Conservation (phyloP, 345 rosid genomes). For the Hirschfeldia incana region DNA sequence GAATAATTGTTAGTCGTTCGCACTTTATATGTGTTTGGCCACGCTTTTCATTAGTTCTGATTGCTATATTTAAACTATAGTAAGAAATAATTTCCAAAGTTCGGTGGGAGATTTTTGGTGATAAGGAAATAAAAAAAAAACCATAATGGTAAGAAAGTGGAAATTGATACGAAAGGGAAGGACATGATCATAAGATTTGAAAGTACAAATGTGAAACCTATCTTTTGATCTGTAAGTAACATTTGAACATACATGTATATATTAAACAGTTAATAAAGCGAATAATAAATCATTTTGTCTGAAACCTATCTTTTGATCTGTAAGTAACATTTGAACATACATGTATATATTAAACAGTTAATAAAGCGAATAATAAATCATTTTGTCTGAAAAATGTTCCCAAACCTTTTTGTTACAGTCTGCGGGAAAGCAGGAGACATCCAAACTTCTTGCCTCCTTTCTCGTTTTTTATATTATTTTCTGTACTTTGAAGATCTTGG, state of each 20-base stretch:
- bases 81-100: background rate
- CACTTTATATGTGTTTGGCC: conserved; percentile 3
- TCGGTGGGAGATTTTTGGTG: conserved; percentile 1
- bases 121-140: background rate
- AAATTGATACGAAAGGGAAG: conserved; percentile 19
- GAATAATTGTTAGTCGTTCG: background rate
- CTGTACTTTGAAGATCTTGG: conserved; percentile 41
- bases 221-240: background rate
- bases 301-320: conserved; percentile 5
- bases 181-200: conserved; percentile 27
- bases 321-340: background rate
- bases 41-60: background rate
- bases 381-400: conserved; percentile 36
- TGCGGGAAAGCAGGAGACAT: conserved; percentile 41
- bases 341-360: conserved; percentile 7
- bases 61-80: background rate
- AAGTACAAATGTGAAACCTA: conserved; percentile 30
- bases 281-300: conserved; percentile 20
- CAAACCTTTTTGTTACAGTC: conserved; percentile 23
- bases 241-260: background rate
- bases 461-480: background rate
- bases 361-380: background rate
- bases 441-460: conserved; percentile 37
- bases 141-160: background rate
- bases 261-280: conserved; percentile 7